Evolutionary conservation across 192 early-diverging fungal genomes (phyloP).

Genomic region (Gamsiella multidivaricata): DNA sequence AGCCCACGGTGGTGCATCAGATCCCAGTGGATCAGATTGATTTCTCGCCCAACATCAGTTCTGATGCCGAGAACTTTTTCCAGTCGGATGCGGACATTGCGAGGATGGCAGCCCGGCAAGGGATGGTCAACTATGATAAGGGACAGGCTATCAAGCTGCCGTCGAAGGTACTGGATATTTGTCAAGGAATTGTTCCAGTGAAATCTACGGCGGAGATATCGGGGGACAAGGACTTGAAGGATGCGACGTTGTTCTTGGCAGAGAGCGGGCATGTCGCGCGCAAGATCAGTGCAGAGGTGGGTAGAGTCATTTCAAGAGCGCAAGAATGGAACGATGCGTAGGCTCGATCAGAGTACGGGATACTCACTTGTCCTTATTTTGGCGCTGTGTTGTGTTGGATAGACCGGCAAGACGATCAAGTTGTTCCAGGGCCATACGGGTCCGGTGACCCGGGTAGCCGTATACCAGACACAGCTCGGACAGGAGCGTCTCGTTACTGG

Average conservation of each 20-base stretch:
- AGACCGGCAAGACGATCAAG: slow-evolving; percentile 66
- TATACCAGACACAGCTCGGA: slow-evolving; percentile 59
- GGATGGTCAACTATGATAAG: slow-evolving; percentile 67
- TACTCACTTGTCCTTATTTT: neutral
- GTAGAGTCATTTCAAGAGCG: no score
- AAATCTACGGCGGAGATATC: neutral
- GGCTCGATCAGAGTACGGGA: neutral
- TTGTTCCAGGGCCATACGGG: slow-evolving; percentile 74
- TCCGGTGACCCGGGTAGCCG: slow-evolving; percentile 74
- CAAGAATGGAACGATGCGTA: slow-evolving; percentile 70
- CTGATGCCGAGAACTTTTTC: slow-evolving; percentile 74
- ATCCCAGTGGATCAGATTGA: slow-evolving; percentile 46
- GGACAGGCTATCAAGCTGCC: slow-evolving; percentile 69
- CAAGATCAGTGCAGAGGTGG: slow-evolving; percentile 74
- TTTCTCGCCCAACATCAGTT: slow-evolving; percentile 67
- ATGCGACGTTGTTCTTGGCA: slow-evolving; percentile 66
- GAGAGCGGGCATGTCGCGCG: slow-evolving; percentile 79
- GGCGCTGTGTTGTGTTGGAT: neutral
- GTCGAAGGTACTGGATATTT: slow-evolving; percentile 74
- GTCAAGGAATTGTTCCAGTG: slow-evolving; percentile 1
- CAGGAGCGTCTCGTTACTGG: slow-evolving; percentile 80
- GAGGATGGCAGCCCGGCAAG: slow-evolving; percentile 58
- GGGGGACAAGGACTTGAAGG: slow-evolving; percentile 25
- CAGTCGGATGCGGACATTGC: slow-evolving; percentile 78
- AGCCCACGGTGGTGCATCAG: slow-evolving; percentile 7